Conservation (phyloP, 78 protist species). For the Dictyostelium intermedium region DNA sequence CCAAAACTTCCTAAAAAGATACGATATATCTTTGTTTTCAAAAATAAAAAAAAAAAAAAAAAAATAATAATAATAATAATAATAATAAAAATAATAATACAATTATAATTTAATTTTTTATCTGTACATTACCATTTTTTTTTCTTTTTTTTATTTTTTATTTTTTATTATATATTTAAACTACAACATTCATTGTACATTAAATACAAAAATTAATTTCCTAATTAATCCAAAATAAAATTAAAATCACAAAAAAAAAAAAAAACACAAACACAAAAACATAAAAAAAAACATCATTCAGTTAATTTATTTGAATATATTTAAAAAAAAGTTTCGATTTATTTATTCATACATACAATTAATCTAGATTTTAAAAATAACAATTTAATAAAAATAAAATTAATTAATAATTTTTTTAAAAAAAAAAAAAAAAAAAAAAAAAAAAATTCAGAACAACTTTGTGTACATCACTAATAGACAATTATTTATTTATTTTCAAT, state of each 20-base stretch:
- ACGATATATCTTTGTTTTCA: background rate
- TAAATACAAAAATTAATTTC: background rate
- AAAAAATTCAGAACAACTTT: no score
- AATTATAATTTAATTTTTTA: background rate
- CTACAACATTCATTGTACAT: background rate
- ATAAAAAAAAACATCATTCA: background rate
- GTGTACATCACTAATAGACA: background rate
- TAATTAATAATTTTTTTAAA: no score
- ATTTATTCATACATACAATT: background rate
- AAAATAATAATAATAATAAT: background rate
- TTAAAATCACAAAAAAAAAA: background rate
- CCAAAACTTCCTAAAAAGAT: background rate
- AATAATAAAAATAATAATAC: background rate
- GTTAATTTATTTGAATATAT: background rate
- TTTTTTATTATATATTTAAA: background rate
- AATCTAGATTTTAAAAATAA: background rate
- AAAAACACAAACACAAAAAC: background rate
- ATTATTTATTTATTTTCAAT: background rate
- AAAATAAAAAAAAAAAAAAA: background rate
- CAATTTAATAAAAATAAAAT: no score
- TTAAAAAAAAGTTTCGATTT: background rate
- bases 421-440: no score
- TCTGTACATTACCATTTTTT: background rate
- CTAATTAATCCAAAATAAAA: background rate
- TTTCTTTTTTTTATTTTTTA: background rate